phyloP scores from a whole-genome alignment of 148 eudicot species.

The Rhododendron simsii region DNA sequence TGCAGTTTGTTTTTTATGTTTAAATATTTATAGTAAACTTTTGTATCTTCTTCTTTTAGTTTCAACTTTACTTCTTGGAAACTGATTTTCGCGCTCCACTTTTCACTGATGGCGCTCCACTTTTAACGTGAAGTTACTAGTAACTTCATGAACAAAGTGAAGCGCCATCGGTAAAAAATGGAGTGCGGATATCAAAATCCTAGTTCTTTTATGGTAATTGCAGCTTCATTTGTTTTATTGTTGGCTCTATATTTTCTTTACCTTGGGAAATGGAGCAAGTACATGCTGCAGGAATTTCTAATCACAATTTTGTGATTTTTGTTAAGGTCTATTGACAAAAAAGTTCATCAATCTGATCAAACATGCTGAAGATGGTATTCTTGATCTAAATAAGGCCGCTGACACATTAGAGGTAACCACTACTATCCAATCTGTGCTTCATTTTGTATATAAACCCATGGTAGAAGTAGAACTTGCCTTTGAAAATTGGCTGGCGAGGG shows the following conservation, averaged over 20 bases:
- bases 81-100: too few species aligned
- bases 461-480: background rate
- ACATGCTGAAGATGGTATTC: constrained; percentile 94
- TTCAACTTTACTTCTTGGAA: background rate
- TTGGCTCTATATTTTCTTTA: background rate
- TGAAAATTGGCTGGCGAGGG: background rate
- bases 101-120: too few species aligned
- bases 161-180: too few species aligned
- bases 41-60: background rate
- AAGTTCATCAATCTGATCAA: constrained; percentile 87
- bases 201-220: background rate
- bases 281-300: constrained; percentile 1
- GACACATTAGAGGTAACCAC: constrained; percentile 75
- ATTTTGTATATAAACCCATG: background rate
- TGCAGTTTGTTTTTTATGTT: background rate
- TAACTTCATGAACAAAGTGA: too few species aligned
- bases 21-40: background rate
- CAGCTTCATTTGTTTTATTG: constrained; percentile 1
- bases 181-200: too few species aligned
- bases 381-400: constrained; percentile 94
- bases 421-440: background rate
- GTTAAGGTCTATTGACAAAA: constrained; percentile 79
- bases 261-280: constrained; percentile 9
- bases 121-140: too few species aligned
- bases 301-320: background rate